Evolutionary conservation across 2,329 filamentous ascomycete genomes (phyloP).

Genomic region (Acarospora socialis): DNA sequence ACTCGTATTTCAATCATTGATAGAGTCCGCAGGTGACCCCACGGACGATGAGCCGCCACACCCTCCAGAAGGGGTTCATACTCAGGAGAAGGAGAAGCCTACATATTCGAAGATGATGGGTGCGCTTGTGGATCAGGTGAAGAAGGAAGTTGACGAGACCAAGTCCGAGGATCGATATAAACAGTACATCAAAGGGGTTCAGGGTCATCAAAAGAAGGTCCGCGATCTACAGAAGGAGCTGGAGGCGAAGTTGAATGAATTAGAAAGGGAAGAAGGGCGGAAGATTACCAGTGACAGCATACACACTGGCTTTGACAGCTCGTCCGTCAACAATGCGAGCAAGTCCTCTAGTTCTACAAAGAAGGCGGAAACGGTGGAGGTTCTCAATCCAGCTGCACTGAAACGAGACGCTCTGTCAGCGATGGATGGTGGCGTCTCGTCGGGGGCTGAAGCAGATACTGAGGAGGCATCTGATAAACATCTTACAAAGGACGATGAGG

Average conservation of each 20-base stretch:
- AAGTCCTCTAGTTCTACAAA: too few relatives aligned
- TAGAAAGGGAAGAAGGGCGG: conserved; percentile 69
- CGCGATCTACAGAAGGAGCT: conserved; percentile 63
- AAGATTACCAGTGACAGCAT: conserved; percentile 92
- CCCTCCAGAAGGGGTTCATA: conserved; percentile 64
- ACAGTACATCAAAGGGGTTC: conserved; percentile 65
- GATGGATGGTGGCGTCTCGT: conserved; percentile 32
- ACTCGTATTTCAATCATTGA: conserved; percentile 75
- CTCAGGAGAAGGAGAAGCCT: conserved; percentile 58
- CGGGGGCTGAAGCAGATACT: conserved; percentile 47
- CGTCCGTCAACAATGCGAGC: too few relatives aligned
- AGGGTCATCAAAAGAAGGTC: conserved; percentile 64
- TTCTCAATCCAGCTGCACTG: conserved; percentile 53
- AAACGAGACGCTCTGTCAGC: conserved; percentile 23
- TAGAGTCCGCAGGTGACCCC: conserved; percentile 61
- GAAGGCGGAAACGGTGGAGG: conserved; percentile 41
- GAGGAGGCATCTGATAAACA: conserved; percentile 31
- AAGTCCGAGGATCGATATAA: conserved; percentile 53
- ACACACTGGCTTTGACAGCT: conserved; percentile 81
- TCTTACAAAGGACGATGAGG: conserved; percentile 57
- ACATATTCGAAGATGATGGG: conserved; percentile 97
- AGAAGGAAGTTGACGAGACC: conserved; percentile 61
- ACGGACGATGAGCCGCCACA: conserved; percentile 62
- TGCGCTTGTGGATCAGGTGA: conserved; percentile 87
- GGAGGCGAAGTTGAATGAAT: conserved; percentile 55